These are phyloP conservation scores for Monilinia polystroma DNA, from an alignment of 2,329 filamentous ascomycete species.

Conservation along the genomic window DNA sequence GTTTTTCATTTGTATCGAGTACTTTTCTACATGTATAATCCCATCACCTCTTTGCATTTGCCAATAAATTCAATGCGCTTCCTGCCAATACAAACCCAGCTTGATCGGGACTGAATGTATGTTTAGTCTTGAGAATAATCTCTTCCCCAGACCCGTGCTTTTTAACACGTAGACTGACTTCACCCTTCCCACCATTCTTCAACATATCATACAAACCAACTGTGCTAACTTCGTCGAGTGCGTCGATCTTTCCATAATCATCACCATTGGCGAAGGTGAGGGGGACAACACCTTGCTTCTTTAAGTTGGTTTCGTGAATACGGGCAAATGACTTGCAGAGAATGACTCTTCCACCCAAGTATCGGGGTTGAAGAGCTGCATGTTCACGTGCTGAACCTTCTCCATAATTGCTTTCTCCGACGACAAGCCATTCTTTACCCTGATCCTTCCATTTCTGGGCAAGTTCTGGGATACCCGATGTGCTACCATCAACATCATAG, in stretches of 20 bases:
- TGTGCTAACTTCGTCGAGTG: conserved; percentile 80
- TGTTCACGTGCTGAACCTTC: conserved; percentile 88
- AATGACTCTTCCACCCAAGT: conserved; percentile 81
- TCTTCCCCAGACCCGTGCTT: conserved; percentile 62
- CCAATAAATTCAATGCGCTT: conserved; percentile 87
- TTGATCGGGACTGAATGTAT: conserved; percentile 87
- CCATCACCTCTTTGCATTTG: conserved; percentile 50
- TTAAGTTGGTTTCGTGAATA: conserved; percentile 93
- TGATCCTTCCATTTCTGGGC: conserved; percentile 78
- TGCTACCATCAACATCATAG: conserved; percentile 77
- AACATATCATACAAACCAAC: conserved; percentile 83
- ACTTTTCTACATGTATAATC: neutral
- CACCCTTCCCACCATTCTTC: conserved; percentile 71
- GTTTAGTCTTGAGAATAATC: conserved; percentile 73
- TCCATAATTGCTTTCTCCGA: conserved; percentile 97
- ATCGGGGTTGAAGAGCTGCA: conserved; percentile 86
- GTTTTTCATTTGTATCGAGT: neutral
- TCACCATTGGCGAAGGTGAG: conserved; percentile 84
- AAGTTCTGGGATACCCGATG: conserved; percentile 80
- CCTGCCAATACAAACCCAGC: conserved; percentile 89
- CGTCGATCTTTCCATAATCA: conserved; percentile 81
- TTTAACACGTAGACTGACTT: conserved; percentile 66
- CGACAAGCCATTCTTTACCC: conserved; percentile 81
- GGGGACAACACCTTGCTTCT: conserved; percentile 96
- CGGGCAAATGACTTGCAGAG: conserved; percentile 84